Evolutionary conservation across 202 grass and related monocot genomes (phyloP), one percentile per base, ranked within the genome.

Genomic region (Tripidium arundinaceum): DNA sequence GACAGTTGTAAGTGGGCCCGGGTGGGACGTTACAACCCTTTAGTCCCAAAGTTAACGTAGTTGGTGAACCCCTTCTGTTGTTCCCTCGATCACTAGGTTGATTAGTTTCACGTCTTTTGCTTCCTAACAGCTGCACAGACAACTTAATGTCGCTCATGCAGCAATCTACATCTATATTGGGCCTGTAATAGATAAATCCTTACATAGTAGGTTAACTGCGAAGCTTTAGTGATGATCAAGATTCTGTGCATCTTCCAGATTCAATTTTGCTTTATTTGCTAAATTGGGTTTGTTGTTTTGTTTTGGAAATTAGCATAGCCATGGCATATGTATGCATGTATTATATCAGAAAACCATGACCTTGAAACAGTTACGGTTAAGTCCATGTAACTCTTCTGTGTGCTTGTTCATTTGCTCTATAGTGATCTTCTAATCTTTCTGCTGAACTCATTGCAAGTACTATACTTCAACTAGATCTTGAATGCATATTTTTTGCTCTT

Each of bases 151-250:
- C 29, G 29, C 29, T 31, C 3, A 3, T 31, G 29, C 45, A 83
- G 15, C 21, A 57, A 41, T n/a, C 46, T 73, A 9, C 80, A 67
- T 43, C 11, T 66, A 58, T 25, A n/a, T 12, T 8, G 62, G 41
- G 52, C 18, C 7, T 76, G 71, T 28, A 70, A 14, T 71, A 39
- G 59, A 79, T 21, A 81, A 62, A 81, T 40, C 71, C 62, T 76
- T 62, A 41, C 40, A 12, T 61, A 15, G 49, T 60, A 47, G 13
- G 38, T n/a, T 52, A 41, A 58, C 59, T 59, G 19, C 24, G 55
- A 65, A 66, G 63, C 45, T 46, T 62, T 28, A 77, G 7, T 43
- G 24, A 21, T 43, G 26, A 29, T 63, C 54, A 47, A 31, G 18
- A 52, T 21, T 18, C 6, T 4, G 31, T 52, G 43, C 49, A 39